Evolutionary conservation across 2,329 filamentous ascomycete genomes (phyloP), one percentile per base, ranked within the genome.

Genomic region (Corinectria fuckeliana): DNA sequence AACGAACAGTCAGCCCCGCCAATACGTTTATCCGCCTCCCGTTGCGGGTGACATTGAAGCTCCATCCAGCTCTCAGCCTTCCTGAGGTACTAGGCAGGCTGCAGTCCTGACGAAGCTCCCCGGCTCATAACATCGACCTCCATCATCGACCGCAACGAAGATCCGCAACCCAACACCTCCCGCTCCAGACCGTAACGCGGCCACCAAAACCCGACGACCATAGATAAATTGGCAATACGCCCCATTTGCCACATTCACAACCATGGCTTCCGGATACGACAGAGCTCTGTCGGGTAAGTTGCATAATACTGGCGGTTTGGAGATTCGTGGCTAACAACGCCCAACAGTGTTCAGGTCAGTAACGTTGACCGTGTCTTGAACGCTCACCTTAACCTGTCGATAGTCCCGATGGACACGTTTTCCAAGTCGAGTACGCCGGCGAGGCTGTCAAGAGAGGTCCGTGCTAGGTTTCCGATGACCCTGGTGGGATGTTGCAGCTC

Each of bases 371-470:
- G 48, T 51, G 49, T 63, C 10, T 21, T 11, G 23, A 21, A 45
- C 5, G 28, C 45, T 26, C 65, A 70, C 20, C 32, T 82, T 88
- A 78, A 89, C 75, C 36, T n/a, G 47, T 47, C 18, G 58, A 48
- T 75, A 98, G 94, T 87, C 95, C 95, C 74, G 95, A 99, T 81
- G 95, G 95, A 80, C 95, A 99, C 83, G 95, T 99, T 73, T 99
- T 99, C 82, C 95, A 99, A 81, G 95, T 99, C 74, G 95, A 99
- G 85, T 99, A 99, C 86, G 95, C 95, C 56, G 91, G 96, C 69
- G 95, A 99, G 82, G 95, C 95, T 69, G 95, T 99, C 69, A 99
- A 99, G 85, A 84, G 95, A 92, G 95, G 94, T 95, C 81, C 60
- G 76, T 71, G 71, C 55, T 10, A 50, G 30, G 38, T 50, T 20